phyloP scores from a whole-genome alignment of 805 yeast species.

The Wickerhamiella sorbophila region DNA sequence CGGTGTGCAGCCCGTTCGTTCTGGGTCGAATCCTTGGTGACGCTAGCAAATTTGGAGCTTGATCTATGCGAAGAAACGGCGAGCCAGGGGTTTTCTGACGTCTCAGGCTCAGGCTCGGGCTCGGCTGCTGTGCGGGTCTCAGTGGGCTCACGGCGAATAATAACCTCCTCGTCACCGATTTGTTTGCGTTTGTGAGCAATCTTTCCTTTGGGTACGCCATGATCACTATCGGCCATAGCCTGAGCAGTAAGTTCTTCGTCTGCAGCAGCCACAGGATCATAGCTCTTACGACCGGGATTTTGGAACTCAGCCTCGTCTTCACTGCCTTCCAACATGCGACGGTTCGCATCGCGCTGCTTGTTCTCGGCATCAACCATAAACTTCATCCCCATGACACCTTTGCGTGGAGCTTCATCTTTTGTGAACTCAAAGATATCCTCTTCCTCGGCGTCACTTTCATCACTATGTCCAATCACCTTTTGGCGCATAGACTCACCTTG shows the following conservation, averaged over 20 bases:
- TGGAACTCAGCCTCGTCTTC: conserved; percentile 19
- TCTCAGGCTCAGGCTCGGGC: conserved; percentile 6
- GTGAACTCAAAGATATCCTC: conserved; percentile 21
- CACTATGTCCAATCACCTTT: conserved; percentile 53
- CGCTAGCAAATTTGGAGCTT: conserved; percentile 33
- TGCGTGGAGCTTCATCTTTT: conserved; percentile 33
- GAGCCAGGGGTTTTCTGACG: conserved; percentile 27
- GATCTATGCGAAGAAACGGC: conserved; percentile 32
- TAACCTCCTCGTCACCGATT: conserved; percentile 4
- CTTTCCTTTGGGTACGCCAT: neutral
- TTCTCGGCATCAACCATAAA: conserved; percentile 87
- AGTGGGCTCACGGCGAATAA: conserved; percentile 6
- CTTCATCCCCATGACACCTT: conserved; percentile 88
- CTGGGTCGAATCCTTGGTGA: conserved; percentile 27
- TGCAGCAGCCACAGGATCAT: neutral
- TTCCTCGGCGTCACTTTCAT: conserved; percentile 25
- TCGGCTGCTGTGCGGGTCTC: conserved; percentile 9
- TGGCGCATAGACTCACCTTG: conserved; percentile 66
- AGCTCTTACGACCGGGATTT: neutral
- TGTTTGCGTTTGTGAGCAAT: conserved; percentile 4
- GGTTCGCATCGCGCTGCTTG: conserved; percentile 45
- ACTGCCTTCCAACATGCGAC: conserved; percentile 27
- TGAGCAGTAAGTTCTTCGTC: conserved; percentile 10
- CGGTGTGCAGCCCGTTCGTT: conserved; percentile 4
- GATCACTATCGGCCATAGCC: conserved; percentile 10